Evolutionary conservation across 805 yeast genomes (phyloP).

Genomic region (Metschnikowia vanudenii): DNA sequence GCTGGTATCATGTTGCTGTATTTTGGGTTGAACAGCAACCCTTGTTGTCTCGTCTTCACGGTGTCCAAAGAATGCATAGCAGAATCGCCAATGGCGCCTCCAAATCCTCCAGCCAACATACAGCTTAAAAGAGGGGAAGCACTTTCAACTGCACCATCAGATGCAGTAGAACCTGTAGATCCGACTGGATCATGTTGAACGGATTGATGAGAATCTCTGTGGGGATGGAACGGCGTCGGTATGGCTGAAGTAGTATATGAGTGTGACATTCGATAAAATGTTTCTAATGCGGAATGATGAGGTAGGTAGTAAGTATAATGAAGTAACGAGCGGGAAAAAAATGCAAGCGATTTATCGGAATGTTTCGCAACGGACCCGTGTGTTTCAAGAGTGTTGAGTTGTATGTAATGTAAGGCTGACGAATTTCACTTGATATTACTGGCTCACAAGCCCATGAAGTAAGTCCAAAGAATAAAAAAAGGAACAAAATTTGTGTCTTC

Average conservation of each 20-base stretch:
- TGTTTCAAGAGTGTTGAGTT: too few species aligned
- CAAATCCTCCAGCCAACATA: conserved; percentile 88
- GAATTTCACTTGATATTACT: background rate
- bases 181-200: conserved; percentile 1
- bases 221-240: conserved; percentile 22
- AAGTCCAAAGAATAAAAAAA: background rate
- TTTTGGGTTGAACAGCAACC: conserved; percentile 67
- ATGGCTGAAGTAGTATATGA: conserved; percentile 20
- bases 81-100: conserved; percentile 91
- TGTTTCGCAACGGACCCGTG: background rate
- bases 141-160: conserved; percentile 2
- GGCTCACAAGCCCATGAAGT: background rate
- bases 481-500: background rate
- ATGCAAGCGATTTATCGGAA: background rate
- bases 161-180: conserved; percentile 1
- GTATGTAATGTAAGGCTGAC: too few species aligned
- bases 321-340: background rate
- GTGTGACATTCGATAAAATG: conserved; percentile 12
- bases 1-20: conserved; percentile 78
- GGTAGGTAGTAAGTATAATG: background rate
- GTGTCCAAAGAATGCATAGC: conserved; percentile 96
- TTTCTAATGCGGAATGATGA: background rate
- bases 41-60: conserved; percentile 96
- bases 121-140: conserved; percentile 53
- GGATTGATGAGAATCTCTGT: conserved; percentile 11